Evolutionary conservation across 768 basidiomycete species (phyloP).

Genomic region (Suillus bovinus): DNA sequence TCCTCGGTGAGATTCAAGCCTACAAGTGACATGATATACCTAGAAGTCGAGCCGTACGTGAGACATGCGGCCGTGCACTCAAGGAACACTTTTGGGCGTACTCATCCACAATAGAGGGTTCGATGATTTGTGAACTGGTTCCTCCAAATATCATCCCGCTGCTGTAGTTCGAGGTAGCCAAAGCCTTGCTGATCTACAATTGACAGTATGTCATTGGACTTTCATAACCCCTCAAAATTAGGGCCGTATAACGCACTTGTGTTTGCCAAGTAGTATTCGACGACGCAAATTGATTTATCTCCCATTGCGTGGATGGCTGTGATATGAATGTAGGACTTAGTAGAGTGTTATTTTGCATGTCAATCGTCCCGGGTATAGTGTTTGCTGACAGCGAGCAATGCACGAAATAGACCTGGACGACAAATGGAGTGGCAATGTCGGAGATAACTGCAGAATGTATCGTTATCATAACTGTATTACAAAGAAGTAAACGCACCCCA

Average conservation of each 20-base stretch:
- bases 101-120: too few relatives aligned
- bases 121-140: too few relatives aligned
- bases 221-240: background rate
- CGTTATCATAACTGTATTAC: background rate
- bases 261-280: background rate
- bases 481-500: too few relatives aligned
- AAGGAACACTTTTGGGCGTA: too few relatives aligned
- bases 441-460: background rate
- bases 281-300: background rate
- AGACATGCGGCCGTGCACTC: too few relatives aligned
- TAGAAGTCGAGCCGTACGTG: background rate
- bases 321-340: background rate
- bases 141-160: too few relatives aligned
- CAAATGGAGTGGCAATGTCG: too few relatives aligned
- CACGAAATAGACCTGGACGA: background rate
- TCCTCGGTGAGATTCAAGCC: too few relatives aligned
- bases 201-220: background rate
- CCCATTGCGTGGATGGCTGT: background rate
- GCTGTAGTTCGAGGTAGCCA: background rate
- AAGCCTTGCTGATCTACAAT: background rate
- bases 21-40: constrained; percentile 6
- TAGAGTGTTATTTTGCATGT: background rate
- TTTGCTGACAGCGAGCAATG: background rate
- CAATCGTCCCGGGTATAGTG: background rate
- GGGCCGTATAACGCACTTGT: background rate